phyloP scores from a whole-genome alignment of 352 stramenopile species.

The Saprolegnia parasitica region DNA sequence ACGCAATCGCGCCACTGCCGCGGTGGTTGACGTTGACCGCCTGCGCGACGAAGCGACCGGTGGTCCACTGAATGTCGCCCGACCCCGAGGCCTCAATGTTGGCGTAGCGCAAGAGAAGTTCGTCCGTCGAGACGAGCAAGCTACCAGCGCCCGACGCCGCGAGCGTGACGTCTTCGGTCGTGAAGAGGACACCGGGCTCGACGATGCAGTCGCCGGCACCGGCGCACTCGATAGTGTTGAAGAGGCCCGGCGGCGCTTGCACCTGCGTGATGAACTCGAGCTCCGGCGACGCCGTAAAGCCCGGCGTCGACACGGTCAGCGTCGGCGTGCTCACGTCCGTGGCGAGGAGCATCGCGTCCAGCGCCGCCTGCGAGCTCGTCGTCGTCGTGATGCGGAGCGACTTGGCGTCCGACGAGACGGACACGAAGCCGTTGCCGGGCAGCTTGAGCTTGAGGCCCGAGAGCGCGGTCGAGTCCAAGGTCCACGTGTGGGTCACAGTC shows the following conservation, averaged over 20 bases:
- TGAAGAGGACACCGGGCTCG: conserved; percentile 3
- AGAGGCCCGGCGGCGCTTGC: conserved; percentile 1
- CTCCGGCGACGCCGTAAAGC: conserved; percentile 6
- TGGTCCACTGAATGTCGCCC: conserved; percentile 23
- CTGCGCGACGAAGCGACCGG: conserved; percentile 12
- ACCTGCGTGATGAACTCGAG: conserved; percentile 17
- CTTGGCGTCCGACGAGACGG: not conserved
- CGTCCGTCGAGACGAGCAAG: conserved; percentile 25
- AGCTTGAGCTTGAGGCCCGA: conserved; percentile 15
- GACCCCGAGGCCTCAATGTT: conserved; percentile 8
- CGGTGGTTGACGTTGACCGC: not conserved
- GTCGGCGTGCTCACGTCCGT: conserved; percentile 19
- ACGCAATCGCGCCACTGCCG: conserved; percentile 7
- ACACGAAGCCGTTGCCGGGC: conserved; percentile 15
- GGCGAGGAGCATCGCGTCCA: conserved; percentile 18
- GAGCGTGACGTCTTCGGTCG: conserved; percentile 16
- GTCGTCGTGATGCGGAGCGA: conserved; percentile 13
- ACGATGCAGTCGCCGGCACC: conserved; percentile 20
- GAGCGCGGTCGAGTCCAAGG: not conserved
- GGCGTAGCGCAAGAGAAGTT: conserved; percentile 8
- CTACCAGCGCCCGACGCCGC: conserved; percentile 18
- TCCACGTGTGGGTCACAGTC: conserved; percentile 4
- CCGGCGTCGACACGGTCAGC: conserved; percentile 7
- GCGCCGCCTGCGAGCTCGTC: conserved; percentile 14
- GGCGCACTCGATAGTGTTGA: conserved; percentile 24